phyloP scores from a whole-genome alignment of 2,329 filamentous ascomycete genomes.

The Talaromyces albobiverticillius region DNA sequence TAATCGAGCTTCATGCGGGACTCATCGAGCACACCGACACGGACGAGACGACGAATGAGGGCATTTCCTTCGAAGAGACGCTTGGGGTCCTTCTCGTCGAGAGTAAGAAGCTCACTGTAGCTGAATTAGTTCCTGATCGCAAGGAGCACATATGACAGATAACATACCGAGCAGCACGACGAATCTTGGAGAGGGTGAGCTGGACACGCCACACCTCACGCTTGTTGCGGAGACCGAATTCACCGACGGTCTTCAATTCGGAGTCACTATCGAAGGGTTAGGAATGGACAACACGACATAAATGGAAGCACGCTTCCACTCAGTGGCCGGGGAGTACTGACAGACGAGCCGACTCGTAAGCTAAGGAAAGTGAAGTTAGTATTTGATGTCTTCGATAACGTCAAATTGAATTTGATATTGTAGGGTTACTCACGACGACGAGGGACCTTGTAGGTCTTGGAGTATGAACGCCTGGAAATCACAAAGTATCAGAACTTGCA shows the following conservation, averaged over 20 bases:
- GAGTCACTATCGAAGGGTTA: constrained; percentile 80
- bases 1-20: constrained; percentile 99
- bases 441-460: constrained; percentile 99
- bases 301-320: constrained; percentile 96
- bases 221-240: constrained; percentile 99
- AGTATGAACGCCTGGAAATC: constrained; percentile 66
- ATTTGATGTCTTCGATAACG: constrained; percentile 16
- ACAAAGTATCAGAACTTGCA: constrained; percentile 34
- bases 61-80: constrained; percentile 99
- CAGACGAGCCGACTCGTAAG: constrained; percentile 99
- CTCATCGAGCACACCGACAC: constrained; percentile 99
- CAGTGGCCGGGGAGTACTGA: constrained; percentile 94
- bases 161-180: constrained; percentile 98
- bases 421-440: constrained; percentile 63
- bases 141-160: background rate
- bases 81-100: constrained; percentile 99
- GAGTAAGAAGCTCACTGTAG: constrained; percentile 95
- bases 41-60: constrained; percentile 99
- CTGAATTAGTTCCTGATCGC: background rate
- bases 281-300: constrained; percentile 76
- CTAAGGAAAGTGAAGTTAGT: constrained; percentile 45
- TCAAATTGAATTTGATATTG: constrained; percentile 15
- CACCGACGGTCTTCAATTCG: constrained; percentile 98
- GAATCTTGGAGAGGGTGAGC: constrained; percentile 99
- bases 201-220: constrained; percentile 99